phyloP scores from a whole-genome alignment of 2,329 filamentous ascomycete species.

The Fusarium goolgardi region DNA sequence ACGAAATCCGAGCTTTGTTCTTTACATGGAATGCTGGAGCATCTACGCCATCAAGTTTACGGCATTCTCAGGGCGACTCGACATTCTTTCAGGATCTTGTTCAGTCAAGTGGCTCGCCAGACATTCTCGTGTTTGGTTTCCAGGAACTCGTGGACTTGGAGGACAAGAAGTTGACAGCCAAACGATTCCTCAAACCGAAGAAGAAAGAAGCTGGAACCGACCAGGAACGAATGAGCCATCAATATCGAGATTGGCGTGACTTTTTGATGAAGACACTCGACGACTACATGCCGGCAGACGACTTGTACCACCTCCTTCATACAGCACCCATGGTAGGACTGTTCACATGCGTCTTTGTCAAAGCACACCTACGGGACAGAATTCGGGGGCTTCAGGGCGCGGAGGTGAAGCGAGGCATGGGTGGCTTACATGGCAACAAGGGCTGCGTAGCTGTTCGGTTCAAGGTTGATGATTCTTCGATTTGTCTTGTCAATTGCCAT shows the following conservation, averaged over 20 bases:
- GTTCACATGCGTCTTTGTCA: slow-evolving; percentile 96
- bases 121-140: slow-evolving; percentile 95
- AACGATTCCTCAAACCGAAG: slow-evolving; percentile 90
- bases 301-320: slow-evolving; percentile 87
- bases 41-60: slow-evolving; percentile 86
- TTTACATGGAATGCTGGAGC: slow-evolving; percentile 98
- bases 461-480: slow-evolving; percentile 88
- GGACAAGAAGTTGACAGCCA: slow-evolving; percentile 97
- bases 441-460: slow-evolving; percentile 94
- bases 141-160: slow-evolving; percentile 98
- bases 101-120: slow-evolving; percentile 79
- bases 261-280: slow-evolving; percentile 85
- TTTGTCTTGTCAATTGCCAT: slow-evolving; percentile 98
- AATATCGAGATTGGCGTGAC: slow-evolving; percentile 96
- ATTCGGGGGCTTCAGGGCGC: slow-evolving; percentile 82
- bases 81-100: slow-evolving; percentile 86
- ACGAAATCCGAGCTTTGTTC: slow-evolving; percentile 81
- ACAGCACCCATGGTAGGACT: slow-evolving; percentile 89
- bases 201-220: slow-evolving; percentile 84
- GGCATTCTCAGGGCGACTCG: slow-evolving; percentile 75
- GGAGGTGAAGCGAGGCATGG: slow-evolving; percentile 96
- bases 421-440: slow-evolving; percentile 95
- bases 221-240: slow-evolving; percentile 93
- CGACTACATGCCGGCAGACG: slow-evolving; percentile 80
- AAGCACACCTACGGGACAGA: slow-evolving; percentile 77